Base-by-base conservation (phyloP, 2,329 filamentous ascomycete species). In the Fusarium protoensiforme region DNA sequence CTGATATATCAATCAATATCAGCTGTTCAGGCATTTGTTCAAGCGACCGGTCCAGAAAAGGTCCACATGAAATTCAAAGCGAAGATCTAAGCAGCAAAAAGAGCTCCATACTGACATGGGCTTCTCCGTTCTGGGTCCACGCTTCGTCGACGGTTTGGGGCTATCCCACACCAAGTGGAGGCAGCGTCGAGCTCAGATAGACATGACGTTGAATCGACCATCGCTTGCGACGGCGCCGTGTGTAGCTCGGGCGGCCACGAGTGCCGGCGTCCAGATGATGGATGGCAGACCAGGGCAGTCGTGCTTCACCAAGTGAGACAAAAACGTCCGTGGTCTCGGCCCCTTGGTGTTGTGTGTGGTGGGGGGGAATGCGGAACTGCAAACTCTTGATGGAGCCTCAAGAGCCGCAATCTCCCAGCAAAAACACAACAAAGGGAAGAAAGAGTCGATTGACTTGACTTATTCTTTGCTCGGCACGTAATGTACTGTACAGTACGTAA, bases 111-210 rank as follows among this genome's bases (percentile, higher is more conserved):
- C 57, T 36, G 29, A 64, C 39, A 68, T 70, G 54, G 68, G 27
- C 53, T 51, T 64, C 68, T 38, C 68, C 73, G 69, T 64, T 59
- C 69, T 64, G 73, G 67, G 58, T 54, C 57, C 68, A 41, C 65
- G 61, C 38, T 57, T 60, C 31, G 24, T 61, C 51, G 29, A 46
- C 61, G 54, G 74, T 67, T 64, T 68, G 41, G 64, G 69, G 64
- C 72, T 64, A 68, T 70, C 41, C 51, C 54, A 59, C 64, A 66
- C 75, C 61, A 78, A 78, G 75, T 78, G 75, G 75, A 75, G 72
- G 69, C 61, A 66, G 43, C 60, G 67, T 68, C 53, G 46, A 58
- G 33, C 48, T 65, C 60, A 64, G 58, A 67, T 62, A 33, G 51
- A 72, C 57, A 69, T 77, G 75, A 77, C 73, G 73, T 77, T 72